Base-by-base conservation (phyloP, 2,329 filamentous ascomycete genomes). In the Colletotrichum limetticola region DNA sequence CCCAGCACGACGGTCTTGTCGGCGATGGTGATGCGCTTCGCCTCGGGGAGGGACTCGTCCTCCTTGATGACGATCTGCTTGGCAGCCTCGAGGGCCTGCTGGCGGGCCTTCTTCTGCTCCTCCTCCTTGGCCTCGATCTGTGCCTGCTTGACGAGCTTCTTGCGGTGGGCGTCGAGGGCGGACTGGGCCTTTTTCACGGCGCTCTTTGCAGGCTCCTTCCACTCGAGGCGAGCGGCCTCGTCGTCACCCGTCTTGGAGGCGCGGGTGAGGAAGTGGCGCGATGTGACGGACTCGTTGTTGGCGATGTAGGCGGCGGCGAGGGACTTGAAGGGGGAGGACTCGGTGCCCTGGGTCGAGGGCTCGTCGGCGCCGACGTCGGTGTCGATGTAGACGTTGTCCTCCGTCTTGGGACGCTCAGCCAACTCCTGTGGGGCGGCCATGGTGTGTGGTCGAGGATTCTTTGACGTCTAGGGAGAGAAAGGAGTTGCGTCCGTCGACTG, bases 121-220 rank as follows among this genome's bases (percentile, higher is more conserved):
- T 92, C 91, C 82, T 94, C 91, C 68, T 92, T 89, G 58, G 92
- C 91, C 68, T 91, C 92, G 75, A 91, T 85, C 80, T 95, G 92
- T 77, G 92, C 89, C 82, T 93, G 93, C 84, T 95, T 95, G 77
- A 90, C 90, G 57, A 93, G 88, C 88, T 97, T 97, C 89, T 95
- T 95, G 89, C 94, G 93, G 83, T 94, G 91, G 75, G 89, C 87
- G 76, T 95, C 93, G 76, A 91, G 91, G 75, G 91, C 91, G 82
- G 91, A 92, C 85, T 91, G 90, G 4, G 93, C 93, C 85, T 97
- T 97, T 87, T 97, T 98, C 80, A 95, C 83, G 26, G 94, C 94
- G 73, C 93, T 93, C 86, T 97, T 97, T 74, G 93, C 92, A 24
- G 91, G 93, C 68, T 93, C 91, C 85, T 95, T 96, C 93, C 93